Conservation (phyloP, 495 filamentous ascomycete species). For the Neurospora cerealis region DNA sequence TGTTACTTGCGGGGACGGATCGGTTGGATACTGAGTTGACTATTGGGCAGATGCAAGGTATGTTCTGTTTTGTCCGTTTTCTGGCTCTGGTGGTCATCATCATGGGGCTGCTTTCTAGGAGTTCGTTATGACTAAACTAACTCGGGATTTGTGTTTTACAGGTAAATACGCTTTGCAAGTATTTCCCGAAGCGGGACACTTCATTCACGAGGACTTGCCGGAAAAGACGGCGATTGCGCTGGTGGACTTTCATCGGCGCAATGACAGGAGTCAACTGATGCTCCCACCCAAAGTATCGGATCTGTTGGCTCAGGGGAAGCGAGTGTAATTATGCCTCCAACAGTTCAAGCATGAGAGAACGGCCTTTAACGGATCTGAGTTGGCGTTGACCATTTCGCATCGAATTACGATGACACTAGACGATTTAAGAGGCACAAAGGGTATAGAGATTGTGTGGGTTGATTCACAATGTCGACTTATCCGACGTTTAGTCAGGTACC, state of each 20-base stretch:
- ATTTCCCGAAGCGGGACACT: constrained; percentile 90
- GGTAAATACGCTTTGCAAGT: constrained; percentile 95
- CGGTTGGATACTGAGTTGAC: constrained; percentile 88
- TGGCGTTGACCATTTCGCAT: neutral
- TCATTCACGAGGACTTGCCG: constrained; percentile 90
- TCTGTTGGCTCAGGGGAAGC: constrained; percentile 41
- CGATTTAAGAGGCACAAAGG: too few relatives aligned
- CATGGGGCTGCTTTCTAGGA: neutral
- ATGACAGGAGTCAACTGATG: constrained; percentile 75
- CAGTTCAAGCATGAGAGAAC: neutral
- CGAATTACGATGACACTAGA: neutral
- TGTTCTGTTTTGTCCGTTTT: constrained; percentile 5
- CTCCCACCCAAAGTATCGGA: constrained; percentile 81
- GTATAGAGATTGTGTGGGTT: neutral
- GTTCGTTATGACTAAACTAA: neutral
- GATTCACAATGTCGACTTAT: neutral
- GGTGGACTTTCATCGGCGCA: constrained; percentile 84
- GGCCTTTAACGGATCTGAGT: neutral
- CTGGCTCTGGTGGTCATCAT: neutral
- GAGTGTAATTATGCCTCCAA: constrained; percentile 23
- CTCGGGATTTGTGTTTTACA: constrained; percentile 17
- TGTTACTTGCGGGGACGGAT: constrained; percentile 90
- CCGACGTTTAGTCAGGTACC: neutral
- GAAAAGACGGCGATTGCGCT: constrained; percentile 74
- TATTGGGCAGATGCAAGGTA: constrained; percentile 97